Base-by-base conservation (phyloP, 495 filamentous ascomycete genomes). In the Aspergillus olivimuriae region DNA sequence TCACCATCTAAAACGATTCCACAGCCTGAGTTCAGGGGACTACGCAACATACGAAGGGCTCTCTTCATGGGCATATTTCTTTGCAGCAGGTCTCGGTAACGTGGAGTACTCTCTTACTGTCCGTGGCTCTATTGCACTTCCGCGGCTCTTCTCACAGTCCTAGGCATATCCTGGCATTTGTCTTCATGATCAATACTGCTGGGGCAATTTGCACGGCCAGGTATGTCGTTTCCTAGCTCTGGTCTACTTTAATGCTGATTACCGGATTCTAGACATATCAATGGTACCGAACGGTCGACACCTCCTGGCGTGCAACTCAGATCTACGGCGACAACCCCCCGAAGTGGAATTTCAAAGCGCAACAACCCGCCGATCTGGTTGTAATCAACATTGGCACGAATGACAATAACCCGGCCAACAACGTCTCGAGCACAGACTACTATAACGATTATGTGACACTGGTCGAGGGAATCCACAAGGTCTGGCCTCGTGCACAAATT, bases 341-440 rank as follows among this genome's bases (percentile, higher is more conserved):
- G 44, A 55, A 66, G 0, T 86, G 77, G 76, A 73, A 81, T 48
- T 82, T 84, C 40, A 60, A 56, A 4, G 71, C 70, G 22, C 74
- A 78, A 39, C 74, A 69, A n/a, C 69, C 70, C 1, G 79, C 81
- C 3, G 81, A 84, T 49, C 64, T 87, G 7, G 81, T 82, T 10
- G 49, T 85, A 46, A 82, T 85, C 53, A 78, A 84, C 50, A 66
- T 86, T 31, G 82, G 81, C 19, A 83, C 80, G 14, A 86, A 86
- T 48, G 83, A 86, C 56, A 71, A 73, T 45, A 80, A 81, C 44
- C 46, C 65, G 1, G 58, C 60, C 12, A 85, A 84, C 55, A 76
- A 82, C 31, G 72, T 83, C 37, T 70, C 74, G 2, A 58, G 64
- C 2, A 48, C 57, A 4, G 59, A 69, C 1, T 85, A 78, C 60